A percentile compares a stretch with the other conserved stretches of the same genome.
These are phyloP conservation scores for Trametes cinnabarina DNA, from an alignment of 768 basidiomycete genomes.

Conservation along the genomic window DNA sequence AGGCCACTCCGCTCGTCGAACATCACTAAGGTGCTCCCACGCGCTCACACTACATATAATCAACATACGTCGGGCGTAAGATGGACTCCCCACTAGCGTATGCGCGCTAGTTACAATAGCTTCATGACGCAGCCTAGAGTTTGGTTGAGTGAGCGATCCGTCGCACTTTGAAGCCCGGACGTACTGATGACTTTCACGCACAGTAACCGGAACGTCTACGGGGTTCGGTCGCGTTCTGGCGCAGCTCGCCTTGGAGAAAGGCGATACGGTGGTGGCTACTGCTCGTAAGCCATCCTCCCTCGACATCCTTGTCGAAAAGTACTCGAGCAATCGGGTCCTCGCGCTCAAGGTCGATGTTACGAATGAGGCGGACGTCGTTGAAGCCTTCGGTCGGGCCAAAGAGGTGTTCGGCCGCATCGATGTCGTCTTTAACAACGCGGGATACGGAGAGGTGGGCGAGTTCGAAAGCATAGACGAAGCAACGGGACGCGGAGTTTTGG, in stretches of 20 bases:
- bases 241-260: constrained; percentile 23
- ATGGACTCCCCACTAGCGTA: too few species aligned
- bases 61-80: too few species aligned
- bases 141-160: constrained; percentile 22
- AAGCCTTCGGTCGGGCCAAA: constrained; percentile 20
- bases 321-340: constrained; percentile 18
- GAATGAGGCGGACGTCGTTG: constrained; percentile 5
- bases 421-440: constrained; percentile 31
- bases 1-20: not conserved
- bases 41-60: too few species aligned
- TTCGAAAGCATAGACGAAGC: constrained; percentile 18
- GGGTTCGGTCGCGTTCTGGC: constrained; percentile 27
- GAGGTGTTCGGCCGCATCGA: constrained; percentile 24
- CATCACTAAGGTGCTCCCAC: too few species aligned
- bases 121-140: too few species aligned
- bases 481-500: constrained; percentile 17
- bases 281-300: constrained; percentile 25
- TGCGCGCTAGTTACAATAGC: too few species aligned
- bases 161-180: not conserved
- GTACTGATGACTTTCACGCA: not conserved
- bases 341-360: constrained; percentile 26
- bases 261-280: constrained; percentile 29
- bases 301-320: constrained; percentile 19
- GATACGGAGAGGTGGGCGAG: constrained; percentile 16
- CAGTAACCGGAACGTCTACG: constrained; percentile 28